A percentile compares a stretch with the other conserved stretches of the same genome.
phyloP scores from a whole-genome alignment of 2,329 filamentous ascomycete species.

The Bisporella sp. region DNA sequence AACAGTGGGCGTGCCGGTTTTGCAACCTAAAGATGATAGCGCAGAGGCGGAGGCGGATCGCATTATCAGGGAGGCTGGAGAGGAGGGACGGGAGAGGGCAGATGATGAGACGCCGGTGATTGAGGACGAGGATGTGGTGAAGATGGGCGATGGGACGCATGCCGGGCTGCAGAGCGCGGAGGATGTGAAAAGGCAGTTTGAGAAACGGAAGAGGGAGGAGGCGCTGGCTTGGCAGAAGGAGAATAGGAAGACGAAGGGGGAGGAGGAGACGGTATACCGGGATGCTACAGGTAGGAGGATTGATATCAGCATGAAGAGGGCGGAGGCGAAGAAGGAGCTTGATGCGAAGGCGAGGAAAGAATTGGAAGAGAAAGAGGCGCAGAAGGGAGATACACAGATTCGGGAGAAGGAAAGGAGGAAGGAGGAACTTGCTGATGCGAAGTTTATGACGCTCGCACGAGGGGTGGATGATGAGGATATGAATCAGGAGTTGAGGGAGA shows the following conservation, averaged over 20 bases:
- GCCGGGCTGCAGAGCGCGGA: slow-evolving; percentile 82
- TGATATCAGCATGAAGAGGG: slow-evolving; percentile 84
- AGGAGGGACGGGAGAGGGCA: slow-evolving; percentile 48
- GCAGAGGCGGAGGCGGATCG: slow-evolving; percentile 66
- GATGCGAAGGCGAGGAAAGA: slow-evolving; percentile 63
- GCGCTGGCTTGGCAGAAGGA: slow-evolving; percentile 40
- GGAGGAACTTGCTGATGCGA: slow-evolving; percentile 71
- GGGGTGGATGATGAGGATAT: slow-evolving; percentile 78
- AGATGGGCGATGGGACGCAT: slow-evolving; percentile 82
- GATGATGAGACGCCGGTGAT: slow-evolving; percentile 44
- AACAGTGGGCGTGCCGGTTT: slow-evolving; percentile 44
- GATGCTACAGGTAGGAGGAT: slow-evolving; percentile 93
- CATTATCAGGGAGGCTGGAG: slow-evolving; percentile 66
- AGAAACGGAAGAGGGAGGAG: slow-evolving; percentile 60
- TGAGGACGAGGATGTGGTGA: slow-evolving; percentile 44
- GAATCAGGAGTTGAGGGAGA: slow-evolving; percentile 73
- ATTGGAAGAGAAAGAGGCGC: slow-evolving; percentile 57
- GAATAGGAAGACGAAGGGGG: slow-evolving; percentile 32
- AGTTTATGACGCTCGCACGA: slow-evolving; percentile 72
- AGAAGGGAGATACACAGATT: slow-evolving; percentile 81
- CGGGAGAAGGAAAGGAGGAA: slow-evolving; percentile 57
- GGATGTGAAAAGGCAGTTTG: slow-evolving; percentile 64
- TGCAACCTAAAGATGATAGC: slow-evolving; percentile 29
- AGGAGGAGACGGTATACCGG: slow-evolving; percentile 82
- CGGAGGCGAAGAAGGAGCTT: slow-evolving; percentile 74